A percentile compares a stretch with the other conserved stretches of the same genome.
These are phyloP conservation scores for Gossypium longicalyx DNA, from an alignment of 345 rosid genomes.

Conservation along the genomic window DNA sequence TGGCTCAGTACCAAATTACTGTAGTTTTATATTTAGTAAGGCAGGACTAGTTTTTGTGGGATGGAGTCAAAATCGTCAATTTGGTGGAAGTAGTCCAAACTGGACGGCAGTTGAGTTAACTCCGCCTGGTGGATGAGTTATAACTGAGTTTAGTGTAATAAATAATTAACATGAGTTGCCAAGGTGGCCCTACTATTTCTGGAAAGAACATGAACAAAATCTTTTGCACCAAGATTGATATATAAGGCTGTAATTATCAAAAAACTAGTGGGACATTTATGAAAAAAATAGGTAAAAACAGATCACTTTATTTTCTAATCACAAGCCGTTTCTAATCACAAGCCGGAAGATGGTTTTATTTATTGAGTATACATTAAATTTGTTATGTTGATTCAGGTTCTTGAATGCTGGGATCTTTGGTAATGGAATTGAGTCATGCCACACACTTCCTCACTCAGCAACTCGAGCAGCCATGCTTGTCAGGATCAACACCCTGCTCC, in stretches of 20 bases:
- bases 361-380: background rate
- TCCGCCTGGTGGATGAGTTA: no score
- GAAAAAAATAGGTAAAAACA: background rate
- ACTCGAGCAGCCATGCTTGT: conserved; percentile 75
- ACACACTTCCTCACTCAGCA: conserved; percentile 49
- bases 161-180: no score
- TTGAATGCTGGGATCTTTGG: conserved; percentile 73
- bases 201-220: no score
- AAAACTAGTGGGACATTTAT: no score
- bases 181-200: no score
- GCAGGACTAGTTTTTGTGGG: background rate
- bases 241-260: no score
- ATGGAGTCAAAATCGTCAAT: no score
- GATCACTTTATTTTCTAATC: background rate
- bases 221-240: no score
- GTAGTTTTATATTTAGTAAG: background rate
- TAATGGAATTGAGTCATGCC: conserved; percentile 41
- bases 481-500: conserved; percentile 68
- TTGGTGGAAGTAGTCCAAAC: no score
- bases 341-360: no score
- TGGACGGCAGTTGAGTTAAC: no score
- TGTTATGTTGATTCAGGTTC: conserved; percentile 36
- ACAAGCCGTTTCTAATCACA: background rate
- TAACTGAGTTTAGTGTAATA: no score
- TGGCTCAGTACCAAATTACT: background rate